These are phyloP conservation scores for Cryphonectria japonica DNA, from an alignment of 2,329 filamentous ascomycete genomes.

Conservation along the genomic window DNA sequence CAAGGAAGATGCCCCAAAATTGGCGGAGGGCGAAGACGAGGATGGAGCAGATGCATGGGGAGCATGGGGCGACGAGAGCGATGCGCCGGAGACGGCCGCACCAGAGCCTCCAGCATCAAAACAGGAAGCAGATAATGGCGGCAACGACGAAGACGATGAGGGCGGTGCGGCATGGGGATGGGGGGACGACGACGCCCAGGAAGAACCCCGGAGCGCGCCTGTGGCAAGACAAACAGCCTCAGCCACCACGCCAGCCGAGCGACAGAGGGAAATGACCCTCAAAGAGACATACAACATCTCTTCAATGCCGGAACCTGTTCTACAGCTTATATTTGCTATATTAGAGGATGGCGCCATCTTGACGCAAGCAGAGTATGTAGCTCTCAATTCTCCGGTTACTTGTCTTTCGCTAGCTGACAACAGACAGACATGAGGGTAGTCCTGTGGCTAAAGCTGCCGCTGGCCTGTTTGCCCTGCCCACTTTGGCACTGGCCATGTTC, in stretches of 20 bases:
- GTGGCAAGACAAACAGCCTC: constrained; percentile 26
- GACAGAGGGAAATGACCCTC: constrained; percentile 71
- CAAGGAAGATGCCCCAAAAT: constrained; percentile 31
- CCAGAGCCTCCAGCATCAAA: constrained; percentile 32
- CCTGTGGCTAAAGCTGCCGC: constrained; percentile 69
- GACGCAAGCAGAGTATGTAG: constrained; percentile 51
- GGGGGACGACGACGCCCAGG: constrained; percentile 67
- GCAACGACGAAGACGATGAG: constrained; percentile 49
- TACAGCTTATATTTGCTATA: constrained; percentile 65
- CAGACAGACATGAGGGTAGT: constrained; percentile 47
- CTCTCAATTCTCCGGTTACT: not conserved
- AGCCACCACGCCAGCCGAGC: constrained; percentile 28
- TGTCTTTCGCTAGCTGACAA: constrained; percentile 23
- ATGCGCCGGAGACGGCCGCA: constrained; percentile 33
- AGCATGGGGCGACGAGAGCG: constrained; percentile 38
- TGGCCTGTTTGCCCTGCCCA: constrained; percentile 73
- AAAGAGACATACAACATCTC: constrained; percentile 89
- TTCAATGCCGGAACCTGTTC: constrained; percentile 78
- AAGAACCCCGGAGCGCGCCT: constrained; percentile 35
- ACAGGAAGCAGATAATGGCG: constrained; percentile 36
- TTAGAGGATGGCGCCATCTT: constrained; percentile 65
- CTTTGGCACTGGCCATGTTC: constrained; percentile 76
- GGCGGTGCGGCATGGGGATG: constrained; percentile 79
- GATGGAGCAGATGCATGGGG: constrained; percentile 44
- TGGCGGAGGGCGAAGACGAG: constrained; percentile 38